Base-by-base conservation (phyloP, 371 early-diverging fungal genomes). In the Apophysomyces trapeziformis region DNA sequence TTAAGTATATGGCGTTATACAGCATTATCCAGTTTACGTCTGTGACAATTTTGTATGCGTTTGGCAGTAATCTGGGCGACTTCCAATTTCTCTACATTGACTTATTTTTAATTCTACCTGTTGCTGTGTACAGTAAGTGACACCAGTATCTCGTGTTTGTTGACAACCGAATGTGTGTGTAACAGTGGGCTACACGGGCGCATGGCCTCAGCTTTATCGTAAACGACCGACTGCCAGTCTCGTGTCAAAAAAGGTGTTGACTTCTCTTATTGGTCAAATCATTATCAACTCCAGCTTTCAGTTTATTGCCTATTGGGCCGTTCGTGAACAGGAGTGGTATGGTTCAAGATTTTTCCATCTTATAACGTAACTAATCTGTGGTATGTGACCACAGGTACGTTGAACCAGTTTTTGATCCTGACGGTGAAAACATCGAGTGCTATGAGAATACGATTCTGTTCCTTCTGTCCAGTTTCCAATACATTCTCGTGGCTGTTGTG, bases 1-100 rank as follows among this genome's bases (percentile, higher is more conserved):
- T 99, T 89, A 97, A 98, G 79, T 99, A 90, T 80, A 97, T 99
- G 93, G 94, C 95, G 18, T 77, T 95, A 16, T 94, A 96, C 74
- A 92, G 93, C 67, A 82, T 96, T 46, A 93, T 95, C 65, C 94
- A 97, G 71, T 99, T 97, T 75, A 91, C 94, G 7, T 85, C 94
- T 12, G 95, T 98, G 39, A 91, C 92, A 21, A 74, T 98, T 18
- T 78, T 98, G 57, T 98, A 97, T 77, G 73, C 87, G 45, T 89
- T 94, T 70, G 93, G 87, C 16, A 89, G 91, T 61, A 95, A 93
- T 60, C 80, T 99, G 58, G 95, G 93, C 57, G 98, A 98, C 77
- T 90, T 92, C 61, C 96, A 96, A 78, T 99, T 95, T 74, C 76
- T 97, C 64, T 97, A 89, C 75, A 93, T 96, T 68, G 96, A 96